Conservation (phyloP, 129 eudicot genomes). For the Ambrosia artemisiifolia region DNA sequence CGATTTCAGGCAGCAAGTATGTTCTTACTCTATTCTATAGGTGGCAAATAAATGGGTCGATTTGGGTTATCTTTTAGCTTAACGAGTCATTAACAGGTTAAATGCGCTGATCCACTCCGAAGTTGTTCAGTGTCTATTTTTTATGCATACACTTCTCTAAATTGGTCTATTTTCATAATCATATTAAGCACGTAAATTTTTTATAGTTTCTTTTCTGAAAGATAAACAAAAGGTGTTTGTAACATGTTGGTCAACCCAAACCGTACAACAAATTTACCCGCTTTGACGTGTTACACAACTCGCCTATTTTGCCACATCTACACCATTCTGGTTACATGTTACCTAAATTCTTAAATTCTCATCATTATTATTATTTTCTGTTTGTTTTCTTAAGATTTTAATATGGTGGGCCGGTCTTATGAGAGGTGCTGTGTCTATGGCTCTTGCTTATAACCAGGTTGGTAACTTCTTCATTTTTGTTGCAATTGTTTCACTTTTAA, state of each 20-base stretch:
- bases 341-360: slow-evolving; percentile 1
- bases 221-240: background rate
- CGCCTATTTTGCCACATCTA: background rate
- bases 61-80: background rate
- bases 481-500: slow-evolving; percentile 1
- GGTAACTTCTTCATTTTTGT: slow-evolving; percentile 16
- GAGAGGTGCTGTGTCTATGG: slow-evolving; percentile 98
- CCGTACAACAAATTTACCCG: background rate
- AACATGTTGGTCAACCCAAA: background rate
- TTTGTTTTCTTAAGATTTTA: slow-evolving; percentile 41
- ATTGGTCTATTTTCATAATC: background rate
- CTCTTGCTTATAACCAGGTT: slow-evolving; percentile 97
- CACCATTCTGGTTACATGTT: background rate
- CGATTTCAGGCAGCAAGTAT: slow-evolving; percentile 55
- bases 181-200: background rate
- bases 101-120: background rate
- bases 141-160: background rate
- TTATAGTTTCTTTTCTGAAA: background rate
- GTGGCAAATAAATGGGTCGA: background rate
- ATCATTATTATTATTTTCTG: background rate
- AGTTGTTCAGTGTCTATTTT: background rate
- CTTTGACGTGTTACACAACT: slow-evolving; percentile 7
- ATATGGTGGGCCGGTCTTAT: slow-evolving; percentile 99
- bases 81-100: background rate
- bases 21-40: slow-evolving; percentile 14